phyloP scores from a whole-genome alignment of 768 basidiomycete species.

The Suillus weaverae region DNA sequence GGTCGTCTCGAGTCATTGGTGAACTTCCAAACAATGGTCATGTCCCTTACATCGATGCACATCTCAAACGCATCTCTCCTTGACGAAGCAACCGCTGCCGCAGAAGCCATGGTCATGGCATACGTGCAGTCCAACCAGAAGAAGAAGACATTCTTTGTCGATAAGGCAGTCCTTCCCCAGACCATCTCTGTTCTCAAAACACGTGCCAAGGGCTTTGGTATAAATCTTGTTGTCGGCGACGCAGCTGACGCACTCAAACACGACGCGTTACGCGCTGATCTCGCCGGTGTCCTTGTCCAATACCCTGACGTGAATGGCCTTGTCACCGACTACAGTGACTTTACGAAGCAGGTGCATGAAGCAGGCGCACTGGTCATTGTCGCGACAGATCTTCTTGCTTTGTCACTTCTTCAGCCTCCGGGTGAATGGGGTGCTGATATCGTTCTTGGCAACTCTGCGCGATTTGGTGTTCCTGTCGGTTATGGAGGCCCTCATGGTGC shows the following conservation, averaged over 20 bases:
- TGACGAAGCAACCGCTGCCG: constrained; percentile 93
- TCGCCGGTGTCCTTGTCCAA: constrained; percentile 89
- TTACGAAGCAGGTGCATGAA: constrained; percentile 70
- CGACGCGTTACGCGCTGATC: constrained; percentile 52
- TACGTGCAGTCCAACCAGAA: constrained; percentile 66
- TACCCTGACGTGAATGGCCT: constrained; percentile 91
- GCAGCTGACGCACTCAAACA: constrained; percentile 51
- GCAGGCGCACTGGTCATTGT: constrained; percentile 80
- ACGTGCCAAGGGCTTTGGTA: constrained; percentile 92
- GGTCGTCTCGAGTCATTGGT: constrained; percentile 95
- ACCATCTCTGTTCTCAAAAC: constrained; percentile 88
- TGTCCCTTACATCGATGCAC: constrained; percentile 90
- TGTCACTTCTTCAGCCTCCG: constrained; percentile 91
- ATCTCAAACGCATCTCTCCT: constrained; percentile 95
- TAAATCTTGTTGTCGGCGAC: constrained; percentile 75
- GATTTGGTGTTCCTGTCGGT: constrained; percentile 97
- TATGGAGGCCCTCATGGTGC: constrained; percentile 97
- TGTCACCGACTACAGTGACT: constrained; percentile 67
- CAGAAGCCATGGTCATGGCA: constrained; percentile 97
- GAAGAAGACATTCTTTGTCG: constrained; percentile 84
- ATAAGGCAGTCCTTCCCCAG: constrained; percentile 81
- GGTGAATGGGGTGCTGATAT: constrained; percentile 99
- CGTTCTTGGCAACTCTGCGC: constrained; percentile 90
- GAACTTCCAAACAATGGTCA: constrained; percentile 97
- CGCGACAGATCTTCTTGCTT: constrained; percentile 89